These are phyloP conservation scores for Neoascochyta sp. DNA, from an alignment of 2,329 filamentous ascomycete genomes.

Conservation along the genomic window DNA sequence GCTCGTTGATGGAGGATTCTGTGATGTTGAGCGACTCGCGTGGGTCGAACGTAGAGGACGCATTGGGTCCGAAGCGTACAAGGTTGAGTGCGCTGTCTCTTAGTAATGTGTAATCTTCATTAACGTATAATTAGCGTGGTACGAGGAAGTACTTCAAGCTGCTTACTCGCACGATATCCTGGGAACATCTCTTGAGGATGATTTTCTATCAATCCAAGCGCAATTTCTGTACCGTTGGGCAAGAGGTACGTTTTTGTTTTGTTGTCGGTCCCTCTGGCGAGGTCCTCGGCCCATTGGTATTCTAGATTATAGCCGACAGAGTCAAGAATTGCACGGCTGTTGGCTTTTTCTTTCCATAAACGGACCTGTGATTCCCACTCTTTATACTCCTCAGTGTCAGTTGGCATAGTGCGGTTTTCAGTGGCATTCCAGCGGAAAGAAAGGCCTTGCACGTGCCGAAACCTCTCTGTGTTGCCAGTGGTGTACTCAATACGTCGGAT, in stretches of 20 bases:
- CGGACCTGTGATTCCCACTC: not conserved
- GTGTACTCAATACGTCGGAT: not conserved
- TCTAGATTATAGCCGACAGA: not conserved
- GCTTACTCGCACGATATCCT: too few relatives aligned
- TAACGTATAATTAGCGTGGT: not conserved
- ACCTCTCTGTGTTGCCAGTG: not conserved
- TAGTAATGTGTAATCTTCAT: not conserved
- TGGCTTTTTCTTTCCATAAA: not conserved
- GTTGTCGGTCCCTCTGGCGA: too few relatives aligned
- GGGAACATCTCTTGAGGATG: too few relatives aligned
- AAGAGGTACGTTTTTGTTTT: not conserved
- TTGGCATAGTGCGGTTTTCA: not conserved
- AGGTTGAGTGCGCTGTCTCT: not conserved
- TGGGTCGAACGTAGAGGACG: not conserved
- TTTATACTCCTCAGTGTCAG: not conserved
- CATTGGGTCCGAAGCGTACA: not conserved
- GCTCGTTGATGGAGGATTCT: conserved; percentile 6
- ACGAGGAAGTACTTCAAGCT: too few relatives aligned
- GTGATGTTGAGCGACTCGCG: conserved; percentile 3
- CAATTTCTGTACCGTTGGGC: not conserved
- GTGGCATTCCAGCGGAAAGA: not conserved
- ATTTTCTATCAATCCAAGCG: too few relatives aligned
- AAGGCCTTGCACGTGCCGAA: not conserved
- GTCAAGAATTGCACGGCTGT: not conserved
- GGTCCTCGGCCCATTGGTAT: not conserved